A percentile compares a stretch with the other conserved stretches of the same genome.
Evolutionary conservation across 1,284 basidiomycete genomes (phyloP).

Genomic region (Leccinum subrobustum): DNA sequence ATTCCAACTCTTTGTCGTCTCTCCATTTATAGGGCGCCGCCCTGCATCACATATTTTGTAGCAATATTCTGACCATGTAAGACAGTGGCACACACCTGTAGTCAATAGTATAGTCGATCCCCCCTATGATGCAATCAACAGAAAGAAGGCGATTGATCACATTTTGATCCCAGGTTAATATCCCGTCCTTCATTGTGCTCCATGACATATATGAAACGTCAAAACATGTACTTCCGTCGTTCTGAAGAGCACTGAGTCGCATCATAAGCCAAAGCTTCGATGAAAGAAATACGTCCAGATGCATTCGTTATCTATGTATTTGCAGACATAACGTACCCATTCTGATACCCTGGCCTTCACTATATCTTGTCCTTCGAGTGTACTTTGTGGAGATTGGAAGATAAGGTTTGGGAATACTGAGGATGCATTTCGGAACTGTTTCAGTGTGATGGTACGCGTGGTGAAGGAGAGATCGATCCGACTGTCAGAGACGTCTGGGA

Average conservation of each 20-base stretch:
- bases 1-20: not conserved
- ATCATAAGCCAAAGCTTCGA: not conserved
- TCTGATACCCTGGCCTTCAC: too few relatives aligned
- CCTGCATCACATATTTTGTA: not conserved
- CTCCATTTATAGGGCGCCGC: not conserved
- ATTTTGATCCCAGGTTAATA: not conserved
- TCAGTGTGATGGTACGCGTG: too few relatives aligned
- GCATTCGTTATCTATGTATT: not conserved
- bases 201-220: not conserved
- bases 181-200: not conserved
- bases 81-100: not conserved
- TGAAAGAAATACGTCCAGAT: not conserved
- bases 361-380: too few relatives aligned
- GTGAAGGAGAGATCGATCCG: too few relatives aligned
- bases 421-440: too few relatives aligned
- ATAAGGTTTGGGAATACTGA: too few relatives aligned
- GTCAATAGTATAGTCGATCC: not conserved
- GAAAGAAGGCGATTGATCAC: not conserved
- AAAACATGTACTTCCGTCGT: not conserved
- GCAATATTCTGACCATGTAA: not conserved
- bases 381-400: too few relatives aligned
- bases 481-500: too few relatives aligned
- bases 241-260: not conserved
- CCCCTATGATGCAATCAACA: not conserved
- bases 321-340: not conserved